Evolutionary conservation across 2,329 filamentous ascomycete genomes (phyloP).

Genomic region (Macrophomina phaseolina): DNA sequence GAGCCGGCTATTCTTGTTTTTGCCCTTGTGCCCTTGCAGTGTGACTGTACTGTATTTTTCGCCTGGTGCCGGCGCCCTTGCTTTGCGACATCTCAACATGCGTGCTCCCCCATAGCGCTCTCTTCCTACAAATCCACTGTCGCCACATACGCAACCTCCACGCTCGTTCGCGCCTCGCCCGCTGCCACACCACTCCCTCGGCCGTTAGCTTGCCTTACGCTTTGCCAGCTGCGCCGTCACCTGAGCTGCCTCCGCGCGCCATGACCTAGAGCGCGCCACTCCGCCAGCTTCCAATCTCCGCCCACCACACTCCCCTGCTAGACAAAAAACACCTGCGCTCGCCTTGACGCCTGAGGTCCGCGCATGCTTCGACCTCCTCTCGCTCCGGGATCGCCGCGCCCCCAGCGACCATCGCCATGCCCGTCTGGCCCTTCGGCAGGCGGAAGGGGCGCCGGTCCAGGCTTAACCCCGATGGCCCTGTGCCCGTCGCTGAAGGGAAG

Average conservation of each 20-base stretch:
- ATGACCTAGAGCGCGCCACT: constrained; percentile 67
- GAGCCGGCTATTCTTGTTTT: constrained; percentile 3
- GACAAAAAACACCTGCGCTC: constrained; percentile 18
- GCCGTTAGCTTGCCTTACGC: constrained; percentile 47
- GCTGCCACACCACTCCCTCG: constrained; percentile 1
- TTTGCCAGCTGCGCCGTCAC: constrained; percentile 79
- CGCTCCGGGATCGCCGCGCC: constrained; percentile 19
- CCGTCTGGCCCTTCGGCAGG: constrained; percentile 78
- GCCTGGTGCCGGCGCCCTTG: constrained; percentile 15
- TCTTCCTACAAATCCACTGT: constrained; percentile 24
- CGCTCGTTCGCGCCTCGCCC: constrained; percentile 3
- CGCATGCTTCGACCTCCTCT: constrained; percentile 21
- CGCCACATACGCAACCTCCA: constrained; percentile 22
- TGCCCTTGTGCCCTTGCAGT: constrained; percentile 21
- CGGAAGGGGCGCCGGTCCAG: constrained; percentile 25
- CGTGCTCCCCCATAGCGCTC: constrained; percentile 18
- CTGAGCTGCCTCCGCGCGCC: constrained; percentile 80
- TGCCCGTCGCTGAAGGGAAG: constrained; percentile 60
- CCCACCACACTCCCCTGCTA: constrained; percentile 14
- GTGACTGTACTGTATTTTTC: constrained; percentile 15
- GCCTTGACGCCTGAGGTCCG: constrained; percentile 18
- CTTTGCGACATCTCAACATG: constrained; percentile 25
- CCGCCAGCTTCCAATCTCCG: constrained; percentile 14
- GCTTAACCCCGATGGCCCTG: constrained; percentile 35
- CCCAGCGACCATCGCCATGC: constrained; percentile 60